Conservation (phyloP, 1,284 basidiomycete genomes). For the Kalmanozyma brasiliensis region DNA sequence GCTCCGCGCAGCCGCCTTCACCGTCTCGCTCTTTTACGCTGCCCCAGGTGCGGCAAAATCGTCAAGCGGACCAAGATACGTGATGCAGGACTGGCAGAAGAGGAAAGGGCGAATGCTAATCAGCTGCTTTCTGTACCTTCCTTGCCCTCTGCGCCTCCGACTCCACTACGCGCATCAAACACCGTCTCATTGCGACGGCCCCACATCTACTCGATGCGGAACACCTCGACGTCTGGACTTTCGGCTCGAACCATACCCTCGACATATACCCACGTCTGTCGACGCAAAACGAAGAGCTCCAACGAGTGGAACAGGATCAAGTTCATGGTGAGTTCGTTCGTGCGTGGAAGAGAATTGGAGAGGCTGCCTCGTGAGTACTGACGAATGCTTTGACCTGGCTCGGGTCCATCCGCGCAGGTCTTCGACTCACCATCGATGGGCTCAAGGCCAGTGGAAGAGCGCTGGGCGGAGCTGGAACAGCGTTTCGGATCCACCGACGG, state of each 20-base stretch:
- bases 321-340: slow-evolving; percentile 74
- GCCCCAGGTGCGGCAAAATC: slow-evolving; percentile 28
- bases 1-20: background rate
- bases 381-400: background rate
- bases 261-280: slow-evolving; percentile 69
- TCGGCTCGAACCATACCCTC: slow-evolving; percentile 65
- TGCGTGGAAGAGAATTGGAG: no score
- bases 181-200: slow-evolving; percentile 13
- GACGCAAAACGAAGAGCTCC: slow-evolving; percentile 74
- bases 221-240: slow-evolving; percentile 1
- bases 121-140: slow-evolving; percentile 14
- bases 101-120: slow-evolving; percentile 15
- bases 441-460: slow-evolving; percentile 73
- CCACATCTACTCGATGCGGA: slow-evolving; percentile 11
- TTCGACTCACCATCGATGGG: slow-evolving; percentile 76
- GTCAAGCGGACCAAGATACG: slow-evolving; percentile 5
- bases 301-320: slow-evolving; percentile 74
- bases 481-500: slow-evolving; percentile 70
- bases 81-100: background rate
- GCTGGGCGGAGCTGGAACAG: slow-evolving; percentile 71
- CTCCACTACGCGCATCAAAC: background rate
- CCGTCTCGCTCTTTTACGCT: slow-evolving; percentile 4
- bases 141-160: slow-evolving; percentile 11
- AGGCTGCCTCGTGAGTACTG: no score
- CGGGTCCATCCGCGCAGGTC: slow-evolving; percentile 69